These are phyloP conservation scores for Jackrogersella multiformis DNA, from an alignment of 495 filamentous ascomycete species.

Conservation along the genomic window DNA sequence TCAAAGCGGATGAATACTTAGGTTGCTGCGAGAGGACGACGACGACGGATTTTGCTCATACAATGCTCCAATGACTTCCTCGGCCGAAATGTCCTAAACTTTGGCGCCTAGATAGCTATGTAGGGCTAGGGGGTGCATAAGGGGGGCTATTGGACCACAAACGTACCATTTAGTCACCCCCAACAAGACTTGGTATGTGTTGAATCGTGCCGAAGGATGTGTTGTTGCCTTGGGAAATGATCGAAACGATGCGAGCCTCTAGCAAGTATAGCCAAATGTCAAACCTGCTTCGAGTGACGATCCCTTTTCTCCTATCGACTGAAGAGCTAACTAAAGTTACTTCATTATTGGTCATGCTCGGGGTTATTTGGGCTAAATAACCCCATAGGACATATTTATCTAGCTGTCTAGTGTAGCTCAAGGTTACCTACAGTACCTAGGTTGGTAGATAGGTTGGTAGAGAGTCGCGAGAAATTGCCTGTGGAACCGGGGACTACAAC, in stretches of 20 bases:
- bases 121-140: constrained; percentile 9
- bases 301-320: constrained; percentile 16
- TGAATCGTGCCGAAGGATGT: constrained; percentile 21
- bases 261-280: constrained; percentile 3
- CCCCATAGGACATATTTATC: constrained; percentile 1
- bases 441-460: too few species aligned
- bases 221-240: constrained; percentile 5
- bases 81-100: constrained; percentile 15
- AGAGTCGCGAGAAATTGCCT: constrained; percentile 40
- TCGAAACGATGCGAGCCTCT: constrained; percentile 5
- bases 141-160: not conserved
- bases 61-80: constrained; percentile 10
- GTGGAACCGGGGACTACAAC: constrained; percentile 12
- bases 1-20: too few species aligned
- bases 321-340: constrained; percentile 6
- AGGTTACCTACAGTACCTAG: too few species aligned
- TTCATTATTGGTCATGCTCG: constrained; percentile 17
- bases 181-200: constrained; percentile 3
- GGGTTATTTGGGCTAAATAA: constrained; percentile 9
- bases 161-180: constrained; percentile 9
- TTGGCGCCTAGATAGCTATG: constrained; percentile 10
- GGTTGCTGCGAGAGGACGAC: constrained; percentile 5
- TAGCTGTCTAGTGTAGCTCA: too few species aligned
- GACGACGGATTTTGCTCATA: constrained; percentile 10
- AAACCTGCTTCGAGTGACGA: constrained; percentile 22